A percentile compares a stretch with the other conserved stretches of the same genome.
These are phyloP conservation scores for Claviceps arundinis DNA, from an alignment of 2,329 filamentous ascomycete genomes.

Conservation along the genomic window DNA sequence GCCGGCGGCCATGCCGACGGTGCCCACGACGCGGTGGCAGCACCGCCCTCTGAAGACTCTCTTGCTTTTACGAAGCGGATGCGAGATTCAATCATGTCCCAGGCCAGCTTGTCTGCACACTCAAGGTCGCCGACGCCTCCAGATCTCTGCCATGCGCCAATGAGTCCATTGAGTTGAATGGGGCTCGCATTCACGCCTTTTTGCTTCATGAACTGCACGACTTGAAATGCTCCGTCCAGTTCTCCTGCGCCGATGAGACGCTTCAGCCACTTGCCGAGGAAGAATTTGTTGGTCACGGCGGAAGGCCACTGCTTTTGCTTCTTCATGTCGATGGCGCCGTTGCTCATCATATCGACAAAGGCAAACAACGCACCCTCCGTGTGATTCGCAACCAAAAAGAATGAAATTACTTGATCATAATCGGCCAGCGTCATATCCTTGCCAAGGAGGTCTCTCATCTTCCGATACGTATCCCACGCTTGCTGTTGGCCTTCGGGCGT, in stretches of 20 bases:
- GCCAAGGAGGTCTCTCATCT: constrained; percentile 48
- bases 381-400: constrained; percentile 54
- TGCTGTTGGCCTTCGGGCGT: constrained; percentile 32
- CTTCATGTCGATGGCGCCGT: constrained; percentile 36
- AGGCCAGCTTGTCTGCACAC: constrained; percentile 55
- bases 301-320: constrained; percentile 31
- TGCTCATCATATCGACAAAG: constrained; percentile 83
- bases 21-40: background rate
- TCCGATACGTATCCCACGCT: constrained; percentile 56
- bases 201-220: constrained; percentile 63
- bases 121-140: constrained; percentile 38
- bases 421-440: constrained; percentile 53
- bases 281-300: constrained; percentile 56
- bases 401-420: constrained; percentile 61
- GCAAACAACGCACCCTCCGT: constrained; percentile 57
- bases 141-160: constrained; percentile 63
- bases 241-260: constrained; percentile 62
- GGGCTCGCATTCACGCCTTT: constrained; percentile 54
- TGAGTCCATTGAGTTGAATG: constrained; percentile 69
- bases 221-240: constrained; percentile 55
- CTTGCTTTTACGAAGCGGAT: constrained; percentile 47
- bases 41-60: constrained; percentile 9
- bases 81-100: constrained; percentile 62
- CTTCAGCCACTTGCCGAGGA: constrained; percentile 83
- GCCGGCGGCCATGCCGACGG: constrained; percentile 36